Base-by-base conservation (phyloP, 257 asterid species). In the Fraxinus anomala region DNA sequence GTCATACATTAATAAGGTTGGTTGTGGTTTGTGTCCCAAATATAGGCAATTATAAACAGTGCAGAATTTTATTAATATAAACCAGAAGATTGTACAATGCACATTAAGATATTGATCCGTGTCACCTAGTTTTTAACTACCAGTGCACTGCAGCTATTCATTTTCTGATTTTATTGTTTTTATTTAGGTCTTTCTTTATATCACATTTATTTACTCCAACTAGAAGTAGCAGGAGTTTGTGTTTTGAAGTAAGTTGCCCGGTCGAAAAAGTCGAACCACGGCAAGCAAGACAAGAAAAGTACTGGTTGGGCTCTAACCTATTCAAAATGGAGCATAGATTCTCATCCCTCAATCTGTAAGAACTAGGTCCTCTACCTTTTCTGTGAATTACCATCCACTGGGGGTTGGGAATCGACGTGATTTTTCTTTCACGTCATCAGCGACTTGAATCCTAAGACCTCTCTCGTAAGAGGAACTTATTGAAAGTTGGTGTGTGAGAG, bases 1-100 rank as follows among this genome's bases (percentile, higher is more conserved):
- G 23, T 68, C 30, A 49, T 11, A 16, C 77, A 80, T 83, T 37
- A 74, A 76, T 83, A 68, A 80, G 75, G 84, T 80, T 83, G 71
- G 84, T 77, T 83, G 84, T 61, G 36, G 65, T 44, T 73, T 24
- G 24, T 54, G 75, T 75, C 24, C 36, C 75, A 65, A 26, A 70
- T 24, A 21, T 24, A 24, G 65, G 24, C 65, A 54, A 17, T 54
- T 54, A 2, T 19, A n/a, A n/a, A 54, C 65, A 54, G 34, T 24
- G 34, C 13, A 6, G 28, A 63, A 63, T 63, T 63, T 19, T 9
- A 56, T 56, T 19, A n/a, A 21, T 19, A 61, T 10, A 63, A 2
- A 63, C 8, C 7, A 3, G 17, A 24, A 26, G 5, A 61, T 61
- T 61, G 31, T 61, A 21, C 33, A 21, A 17, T 19, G 28, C 9